Evolutionary conservation across 148 eudicot species (phyloP), one percentile per base, ranked within the genome.

Genomic region (Diospyros kaki): DNA sequence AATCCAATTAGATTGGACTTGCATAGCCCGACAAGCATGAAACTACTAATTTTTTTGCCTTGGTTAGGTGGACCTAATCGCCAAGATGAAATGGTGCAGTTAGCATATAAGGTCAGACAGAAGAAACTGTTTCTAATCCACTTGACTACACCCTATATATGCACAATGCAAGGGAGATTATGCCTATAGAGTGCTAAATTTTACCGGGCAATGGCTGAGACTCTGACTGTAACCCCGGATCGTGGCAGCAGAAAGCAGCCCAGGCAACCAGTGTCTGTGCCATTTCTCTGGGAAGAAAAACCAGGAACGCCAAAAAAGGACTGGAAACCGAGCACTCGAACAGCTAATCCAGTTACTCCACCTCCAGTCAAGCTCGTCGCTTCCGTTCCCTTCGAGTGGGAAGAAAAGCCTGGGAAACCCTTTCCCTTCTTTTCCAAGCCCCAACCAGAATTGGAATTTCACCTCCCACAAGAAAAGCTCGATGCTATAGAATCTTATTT

Each of bases 331-430:
- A 79, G 66, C 54, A 38, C 72, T 44, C 75, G 73, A 55, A 80
- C 63, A 1, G 58, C 59, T 60, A 55, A 64, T n/a, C 78, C 80
- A 8, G 17, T 44, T 83, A 13, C 45, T 17, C 80, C 85, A 14
- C 84, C 68, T 46, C 87, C 91, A 0, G 81, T 76, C 60, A 92
- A 90, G 86, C 81, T 88, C 4, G 55, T 89, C 11, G 92, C 90
- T 17, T 87, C 93, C 0, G 80, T 90, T 56, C 93, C 98, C 58
- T 94, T 91, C 77, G 77, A 72, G 60, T 92, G 98, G 98, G 95
- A 94, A 75, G 97, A 94, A 80, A 90, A 85, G 75, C 98, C 98
- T 0, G 98, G 98, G 73, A 94, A 81, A 66, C 96, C 98, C 18
- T 91, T 94, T 40, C 85, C 83, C 64, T 74, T 66, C 77, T 91